phyloP scores from a whole-genome alignment of 768 basidiomycete genomes.

The Suillus occidentalis region DNA sequence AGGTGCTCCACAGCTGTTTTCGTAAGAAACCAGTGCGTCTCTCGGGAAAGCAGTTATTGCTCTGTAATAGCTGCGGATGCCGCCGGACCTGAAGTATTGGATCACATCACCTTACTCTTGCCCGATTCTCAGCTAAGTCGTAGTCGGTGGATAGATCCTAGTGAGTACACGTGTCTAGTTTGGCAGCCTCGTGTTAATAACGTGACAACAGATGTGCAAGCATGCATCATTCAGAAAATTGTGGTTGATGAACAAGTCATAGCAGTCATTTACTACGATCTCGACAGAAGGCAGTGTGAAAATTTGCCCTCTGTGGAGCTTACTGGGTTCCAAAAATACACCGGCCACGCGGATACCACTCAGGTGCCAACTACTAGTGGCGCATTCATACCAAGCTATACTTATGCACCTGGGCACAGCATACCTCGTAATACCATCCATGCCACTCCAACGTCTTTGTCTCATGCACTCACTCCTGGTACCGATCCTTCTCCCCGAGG shows the following conservation, averaged over 20 bases:
- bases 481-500: conserved; percentile 22
- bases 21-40: conserved; percentile 48
- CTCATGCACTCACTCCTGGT: conserved; percentile 41
- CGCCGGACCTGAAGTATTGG: conserved; percentile 43
- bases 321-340: conserved; percentile 47
- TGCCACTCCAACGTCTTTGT: conserved; percentile 39
- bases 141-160: conserved; percentile 69
- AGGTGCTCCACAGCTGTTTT: conserved; percentile 66
- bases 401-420: conserved; percentile 34
- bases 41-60: conserved; percentile 50
- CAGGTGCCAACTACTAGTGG: conserved; percentile 26
- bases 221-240: conserved; percentile 66
- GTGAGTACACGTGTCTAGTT: conserved; percentile 42
- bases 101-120: conserved; percentile 53
- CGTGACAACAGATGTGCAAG: conserved; percentile 20
- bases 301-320: conserved; percentile 62
- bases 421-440: conserved; percentile 32
- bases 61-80: conserved; percentile 43
- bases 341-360: conserved; percentile 29
- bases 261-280: conserved; percentile 65
- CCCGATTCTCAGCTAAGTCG: conserved; percentile 67
- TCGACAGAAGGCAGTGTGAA: conserved; percentile 56
- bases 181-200: conserved; percentile 27
- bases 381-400: conserved; percentile 31
- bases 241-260: conserved; percentile 62